phyloP scores from a whole-genome alignment of 371 early-diverging fungal genomes.

The Entomophthora muscae region DNA sequence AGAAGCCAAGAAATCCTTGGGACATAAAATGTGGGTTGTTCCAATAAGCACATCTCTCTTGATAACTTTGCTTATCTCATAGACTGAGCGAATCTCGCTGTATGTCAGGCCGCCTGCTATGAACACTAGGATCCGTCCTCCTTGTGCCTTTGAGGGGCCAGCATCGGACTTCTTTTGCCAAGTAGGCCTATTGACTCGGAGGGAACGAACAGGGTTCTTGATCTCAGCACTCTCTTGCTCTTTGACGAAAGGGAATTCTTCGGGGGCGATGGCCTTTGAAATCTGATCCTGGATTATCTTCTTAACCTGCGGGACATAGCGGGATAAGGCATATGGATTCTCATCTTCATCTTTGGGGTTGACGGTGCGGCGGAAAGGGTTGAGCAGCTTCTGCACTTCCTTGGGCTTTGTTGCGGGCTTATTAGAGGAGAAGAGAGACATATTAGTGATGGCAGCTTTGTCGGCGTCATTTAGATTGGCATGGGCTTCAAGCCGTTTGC shows the following conservation, averaged over 20 bases:
- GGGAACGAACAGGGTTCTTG: background rate
- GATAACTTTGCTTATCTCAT: conserved; percentile 52
- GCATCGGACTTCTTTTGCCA: conserved; percentile 1
- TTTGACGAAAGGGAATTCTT: conserved; percentile 4
- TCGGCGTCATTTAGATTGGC: conserved; percentile 57
- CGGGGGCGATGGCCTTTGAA: background rate
- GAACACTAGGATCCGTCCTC: conserved; percentile 32
- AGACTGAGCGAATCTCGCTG: conserved; percentile 71
- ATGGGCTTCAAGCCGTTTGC: conserved; percentile 43
- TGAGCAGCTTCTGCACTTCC: background rate
- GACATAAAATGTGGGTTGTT: conserved; percentile 8
- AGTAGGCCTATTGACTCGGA: background rate
- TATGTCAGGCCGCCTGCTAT: conserved; percentile 85
- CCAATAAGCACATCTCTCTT: conserved; percentile 72
- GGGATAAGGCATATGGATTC: conserved; percentile 41
- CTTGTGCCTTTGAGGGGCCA: background rate
- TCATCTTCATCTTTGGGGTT: conserved; percentile 23
- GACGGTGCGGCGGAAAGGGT: conserved; percentile 1
- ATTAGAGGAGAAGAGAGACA: conserved; percentile 45
- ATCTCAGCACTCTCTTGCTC: background rate
- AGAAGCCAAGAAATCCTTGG: background rate
- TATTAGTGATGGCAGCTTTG: conserved; percentile 59
- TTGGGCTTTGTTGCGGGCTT: conserved; percentile 11
- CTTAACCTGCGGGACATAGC: conserved; percentile 47
- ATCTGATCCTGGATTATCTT: conserved; percentile 15